Percentiles rank a stretch among this genome's conserved stretches.
Evolutionary conservation across 2,329 filamentous ascomycete genomes (phyloP).

Genomic region (Cercospora brassicicola): DNA sequence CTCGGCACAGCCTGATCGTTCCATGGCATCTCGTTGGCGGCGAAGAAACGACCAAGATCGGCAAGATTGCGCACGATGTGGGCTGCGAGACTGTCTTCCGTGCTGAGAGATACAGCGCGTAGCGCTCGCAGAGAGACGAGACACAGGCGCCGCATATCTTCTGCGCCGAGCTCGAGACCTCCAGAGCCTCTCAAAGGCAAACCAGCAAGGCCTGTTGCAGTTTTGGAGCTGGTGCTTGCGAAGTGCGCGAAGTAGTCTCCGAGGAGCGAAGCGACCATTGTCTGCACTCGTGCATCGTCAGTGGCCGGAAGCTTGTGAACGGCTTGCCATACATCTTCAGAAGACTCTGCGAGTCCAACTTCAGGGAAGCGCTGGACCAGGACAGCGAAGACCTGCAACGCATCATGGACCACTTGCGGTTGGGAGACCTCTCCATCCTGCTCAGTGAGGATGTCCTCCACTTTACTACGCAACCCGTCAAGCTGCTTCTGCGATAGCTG

Average conservation of each 20-base stretch:
- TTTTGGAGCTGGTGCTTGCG: slow-evolving; percentile 59
- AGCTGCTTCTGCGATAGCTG: slow-evolving; percentile 67
- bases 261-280: slow-evolving; percentile 71
- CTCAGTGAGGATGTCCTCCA: slow-evolving; percentile 55
- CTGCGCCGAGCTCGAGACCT: slow-evolving; percentile 66
- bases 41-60: slow-evolving; percentile 70
- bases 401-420: slow-evolving; percentile 72
- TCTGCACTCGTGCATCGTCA: slow-evolving; percentile 71
- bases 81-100: slow-evolving; percentile 69
- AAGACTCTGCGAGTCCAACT: slow-evolving; percentile 60
- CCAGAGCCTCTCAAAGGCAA: slow-evolving; percentile 68
- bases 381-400: slow-evolving; percentile 67
- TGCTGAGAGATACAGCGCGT: slow-evolving; percentile 58
- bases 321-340: slow-evolving; percentile 67
- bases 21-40: slow-evolving; percentile 57
- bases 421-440: slow-evolving; percentile 57
- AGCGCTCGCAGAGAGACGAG: slow-evolving; percentile 61
- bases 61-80: slow-evolving; percentile 79
- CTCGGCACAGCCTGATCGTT: slow-evolving; percentile 47
- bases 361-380: slow-evolving; percentile 67
- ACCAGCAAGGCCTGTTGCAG: slow-evolving; percentile 51
- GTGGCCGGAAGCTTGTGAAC: slow-evolving; percentile 70
- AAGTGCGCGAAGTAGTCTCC: slow-evolving; percentile 80
- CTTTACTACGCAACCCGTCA: slow-evolving; percentile 54
- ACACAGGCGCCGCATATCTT: slow-evolving; percentile 62